These are phyloP conservation scores for Coffea eugenioides DNA, from an alignment of 257 asterid genomes.

Conservation along the genomic window DNA sequence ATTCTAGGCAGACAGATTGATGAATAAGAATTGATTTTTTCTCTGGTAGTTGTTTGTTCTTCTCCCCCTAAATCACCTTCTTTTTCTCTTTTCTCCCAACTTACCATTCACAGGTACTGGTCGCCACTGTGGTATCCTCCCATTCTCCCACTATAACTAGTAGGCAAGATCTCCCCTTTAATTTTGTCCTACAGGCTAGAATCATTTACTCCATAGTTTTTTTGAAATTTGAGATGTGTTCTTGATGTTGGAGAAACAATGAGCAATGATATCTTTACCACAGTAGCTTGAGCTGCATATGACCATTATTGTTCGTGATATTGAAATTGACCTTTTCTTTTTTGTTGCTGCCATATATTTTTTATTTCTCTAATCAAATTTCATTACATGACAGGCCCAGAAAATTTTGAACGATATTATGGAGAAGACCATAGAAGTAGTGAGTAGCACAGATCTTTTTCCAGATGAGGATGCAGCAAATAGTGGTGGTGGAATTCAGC, in stretches of 20 bases:
- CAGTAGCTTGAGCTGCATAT: neutral
- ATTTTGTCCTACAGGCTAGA: too few species aligned
- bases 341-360: neutral
- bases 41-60: too few species aligned
- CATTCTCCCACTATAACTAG: too few species aligned
- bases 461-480: constrained; percentile 34
- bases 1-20: too few species aligned
- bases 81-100: too few species aligned
- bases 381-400: constrained; percentile 52
- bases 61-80: too few species aligned
- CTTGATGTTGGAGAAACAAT: neutral
- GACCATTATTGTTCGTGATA: neutral
- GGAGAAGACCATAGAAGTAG: constrained; percentile 59
- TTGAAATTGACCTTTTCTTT: neutral
- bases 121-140: too few species aligned
- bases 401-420: constrained; percentile 52
- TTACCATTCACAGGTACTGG: too few species aligned
- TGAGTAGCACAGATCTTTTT: constrained; percentile 24
- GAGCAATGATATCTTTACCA: neutral
- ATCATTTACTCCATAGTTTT: neutral
- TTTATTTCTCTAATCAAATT: neutral
- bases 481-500: constrained; percentile 63
- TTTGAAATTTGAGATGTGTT: neutral
- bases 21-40: too few species aligned
- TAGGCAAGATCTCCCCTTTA: too few species aligned